Conservation (phyloP, 1,284 basidiomycete genomes). For the Ustilago shanxiensis region DNA sequence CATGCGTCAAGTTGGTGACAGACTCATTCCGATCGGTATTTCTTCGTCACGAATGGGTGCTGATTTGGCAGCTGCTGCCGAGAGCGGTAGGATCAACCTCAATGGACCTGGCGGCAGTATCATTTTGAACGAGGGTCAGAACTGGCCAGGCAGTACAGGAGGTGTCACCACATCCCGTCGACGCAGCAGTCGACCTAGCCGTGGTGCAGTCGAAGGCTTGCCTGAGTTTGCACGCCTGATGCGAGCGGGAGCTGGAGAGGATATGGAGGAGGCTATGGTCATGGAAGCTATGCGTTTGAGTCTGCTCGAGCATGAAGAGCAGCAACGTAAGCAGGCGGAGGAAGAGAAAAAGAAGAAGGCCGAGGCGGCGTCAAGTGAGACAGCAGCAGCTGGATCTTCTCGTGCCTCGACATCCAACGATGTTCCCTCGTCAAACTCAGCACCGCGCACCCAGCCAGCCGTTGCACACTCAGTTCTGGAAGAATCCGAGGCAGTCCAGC, state of each 20-base stretch:
- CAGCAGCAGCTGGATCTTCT: slow-evolving; percentile 14
- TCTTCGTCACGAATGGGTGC: slow-evolving; percentile 75
- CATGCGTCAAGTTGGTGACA: slow-evolving; percentile 97
- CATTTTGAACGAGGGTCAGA: slow-evolving; percentile 61
- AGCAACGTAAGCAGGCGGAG: slow-evolving; percentile 68
- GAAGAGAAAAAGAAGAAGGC: slow-evolving; percentile 57
- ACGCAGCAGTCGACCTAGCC: slow-evolving; percentile 46
- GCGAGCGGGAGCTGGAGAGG: slow-evolving; percentile 85
- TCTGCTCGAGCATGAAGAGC: slow-evolving; percentile 83
- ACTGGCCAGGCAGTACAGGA: slow-evolving; percentile 39
- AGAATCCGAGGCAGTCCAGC: slow-evolving; percentile 23
- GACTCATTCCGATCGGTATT: slow-evolving; percentile 94
- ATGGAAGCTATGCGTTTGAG: slow-evolving; percentile 99
- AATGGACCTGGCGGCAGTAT: slow-evolving; percentile 68
- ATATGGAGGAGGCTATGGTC: slow-evolving; percentile 95
- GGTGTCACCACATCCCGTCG: slow-evolving; percentile 35
- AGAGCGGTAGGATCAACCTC: slow-evolving; percentile 51
- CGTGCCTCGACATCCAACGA: slow-evolving; percentile 17
- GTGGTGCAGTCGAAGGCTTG: slow-evolving; percentile 31
- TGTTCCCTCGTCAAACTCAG: background rate
- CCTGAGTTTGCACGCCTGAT: slow-evolving; percentile 82
- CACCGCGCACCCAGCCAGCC: slow-evolving; percentile 1
- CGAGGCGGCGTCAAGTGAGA: slow-evolving; percentile 3
- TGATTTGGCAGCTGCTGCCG: slow-evolving; percentile 56
- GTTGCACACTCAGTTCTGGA: slow-evolving; percentile 38